phyloP scores from a whole-genome alignment of 2,329 filamentous ascomycete species.

The Colletotrichum sp. region DNA sequence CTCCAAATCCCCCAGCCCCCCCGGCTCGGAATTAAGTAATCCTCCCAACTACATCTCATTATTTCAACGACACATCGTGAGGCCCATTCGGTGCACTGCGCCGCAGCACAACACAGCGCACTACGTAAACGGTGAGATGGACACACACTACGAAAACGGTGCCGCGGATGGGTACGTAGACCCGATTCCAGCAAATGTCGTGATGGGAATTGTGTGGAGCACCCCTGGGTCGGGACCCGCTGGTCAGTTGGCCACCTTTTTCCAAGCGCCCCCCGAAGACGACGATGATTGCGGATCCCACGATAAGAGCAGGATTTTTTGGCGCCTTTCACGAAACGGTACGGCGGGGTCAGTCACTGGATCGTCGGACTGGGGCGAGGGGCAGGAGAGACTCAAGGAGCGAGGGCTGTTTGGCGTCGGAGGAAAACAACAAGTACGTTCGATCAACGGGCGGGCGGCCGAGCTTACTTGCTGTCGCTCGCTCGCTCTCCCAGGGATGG shows the following conservation, averaged over 20 bases:
- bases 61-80: background rate
- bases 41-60: constrained; percentile 17
- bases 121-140: background rate
- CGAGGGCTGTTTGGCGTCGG: background rate
- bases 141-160: background rate
- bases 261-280: background rate
- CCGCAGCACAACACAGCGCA: background rate
- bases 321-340: background rate
- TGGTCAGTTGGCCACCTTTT: background rate
- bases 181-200: background rate
- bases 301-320: constrained; percentile 2
- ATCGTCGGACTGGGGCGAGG: background rate
- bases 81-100: background rate
- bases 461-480: background rate
- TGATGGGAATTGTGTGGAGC: background rate
- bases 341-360: background rate
- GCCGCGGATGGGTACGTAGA: background rate
- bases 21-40: background rate
- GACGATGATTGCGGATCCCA: background rate
- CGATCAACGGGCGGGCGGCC: background rate
- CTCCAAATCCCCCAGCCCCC: background rate
- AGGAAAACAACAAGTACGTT: background rate
- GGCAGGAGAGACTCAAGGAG: background rate
- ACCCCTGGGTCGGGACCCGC: background rate
- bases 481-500: background rate